A percentile compares a stretch with the other conserved stretches of the same genome.
Conservation (phyloP, 495 filamentous ascomycete species). For the Lasiosphaeria hispida region DNA sequence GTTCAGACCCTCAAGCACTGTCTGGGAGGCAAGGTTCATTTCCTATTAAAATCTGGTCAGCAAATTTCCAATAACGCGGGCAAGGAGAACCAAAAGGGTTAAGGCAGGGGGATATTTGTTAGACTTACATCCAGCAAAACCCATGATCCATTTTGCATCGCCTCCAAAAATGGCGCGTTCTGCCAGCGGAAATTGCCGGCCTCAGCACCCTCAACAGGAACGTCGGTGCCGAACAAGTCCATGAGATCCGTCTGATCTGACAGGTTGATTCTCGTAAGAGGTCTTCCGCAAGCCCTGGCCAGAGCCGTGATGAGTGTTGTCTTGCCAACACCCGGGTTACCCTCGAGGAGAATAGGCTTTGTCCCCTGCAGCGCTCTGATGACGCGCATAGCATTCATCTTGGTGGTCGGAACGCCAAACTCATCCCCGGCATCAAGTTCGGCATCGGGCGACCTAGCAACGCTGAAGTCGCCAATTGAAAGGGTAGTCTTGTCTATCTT, state of each 20-base stretch:
- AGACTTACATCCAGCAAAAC: constrained; percentile 70
- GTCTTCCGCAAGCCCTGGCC: constrained; percentile 70
- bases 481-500: constrained; percentile 48
- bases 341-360: constrained; percentile 91
- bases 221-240: constrained; percentile 96
- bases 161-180: constrained; percentile 90
- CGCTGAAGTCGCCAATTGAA: constrained; percentile 68
- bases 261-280: constrained; percentile 89
- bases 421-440: constrained; percentile 63
- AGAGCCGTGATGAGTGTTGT: constrained; percentile 87
- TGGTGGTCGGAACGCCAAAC: constrained; percentile 85
- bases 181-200: constrained; percentile 90
- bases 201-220: constrained; percentile 84
- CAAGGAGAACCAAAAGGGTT: not conserved
- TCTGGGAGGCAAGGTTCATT: constrained; percentile 98
- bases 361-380: constrained; percentile 82
- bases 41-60: constrained; percentile 45
- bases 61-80: not conserved
- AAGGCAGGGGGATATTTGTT: not conserved
- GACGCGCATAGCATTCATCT: constrained; percentile 83
- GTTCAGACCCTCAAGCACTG: constrained; percentile 94
- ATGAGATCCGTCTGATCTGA: constrained; percentile 97
- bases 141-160: constrained; percentile 96
- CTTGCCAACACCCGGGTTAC: constrained; percentile 95
- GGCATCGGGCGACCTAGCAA: constrained; percentile 50